These are phyloP conservation scores for Mucor sp. DNA, from an alignment of 371 early-diverging fungal genomes.

Conservation along the genomic window DNA sequence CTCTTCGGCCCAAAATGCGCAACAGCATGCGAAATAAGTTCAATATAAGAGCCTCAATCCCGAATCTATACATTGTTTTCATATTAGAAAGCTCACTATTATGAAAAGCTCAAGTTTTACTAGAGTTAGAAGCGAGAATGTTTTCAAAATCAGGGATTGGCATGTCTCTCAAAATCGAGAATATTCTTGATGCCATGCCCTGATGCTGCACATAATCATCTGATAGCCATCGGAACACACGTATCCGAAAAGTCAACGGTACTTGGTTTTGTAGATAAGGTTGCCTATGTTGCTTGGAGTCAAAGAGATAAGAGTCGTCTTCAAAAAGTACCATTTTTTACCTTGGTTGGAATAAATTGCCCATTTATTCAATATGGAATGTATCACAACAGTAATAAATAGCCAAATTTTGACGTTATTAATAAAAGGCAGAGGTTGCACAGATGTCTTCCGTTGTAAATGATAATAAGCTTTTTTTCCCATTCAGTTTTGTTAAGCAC, in stretches of 20 bases:
- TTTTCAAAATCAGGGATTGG: neutral
- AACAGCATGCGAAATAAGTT: too few species aligned
- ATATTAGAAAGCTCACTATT: too few species aligned
- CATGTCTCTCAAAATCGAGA: neutral
- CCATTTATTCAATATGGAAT: neutral
- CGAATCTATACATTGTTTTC: too few species aligned
- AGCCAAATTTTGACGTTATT: neutral
- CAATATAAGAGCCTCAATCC: too few species aligned
- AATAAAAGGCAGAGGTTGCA: neutral
- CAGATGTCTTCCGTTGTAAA: neutral
- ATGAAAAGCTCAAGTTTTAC: too few species aligned
- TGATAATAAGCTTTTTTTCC: neutral
- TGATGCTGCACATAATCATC: neutral
- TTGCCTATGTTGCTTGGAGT: too few species aligned
- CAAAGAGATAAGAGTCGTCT: too few species aligned
- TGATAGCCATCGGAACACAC: neutral
- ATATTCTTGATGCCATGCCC: neutral
- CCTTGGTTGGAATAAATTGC: neutral
- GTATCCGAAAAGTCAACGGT: neutral
- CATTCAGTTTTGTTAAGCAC: neutral
- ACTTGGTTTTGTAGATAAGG: too few species aligned
- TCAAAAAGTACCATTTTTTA: too few species aligned
- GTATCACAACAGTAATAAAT: neutral
- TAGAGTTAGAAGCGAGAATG: neutral
- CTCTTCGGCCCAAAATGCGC: too few species aligned